These are phyloP conservation scores for Scleromitrula shiraiana DNA, from an alignment of 2,329 filamentous ascomycete genomes.

Conservation along the genomic window DNA sequence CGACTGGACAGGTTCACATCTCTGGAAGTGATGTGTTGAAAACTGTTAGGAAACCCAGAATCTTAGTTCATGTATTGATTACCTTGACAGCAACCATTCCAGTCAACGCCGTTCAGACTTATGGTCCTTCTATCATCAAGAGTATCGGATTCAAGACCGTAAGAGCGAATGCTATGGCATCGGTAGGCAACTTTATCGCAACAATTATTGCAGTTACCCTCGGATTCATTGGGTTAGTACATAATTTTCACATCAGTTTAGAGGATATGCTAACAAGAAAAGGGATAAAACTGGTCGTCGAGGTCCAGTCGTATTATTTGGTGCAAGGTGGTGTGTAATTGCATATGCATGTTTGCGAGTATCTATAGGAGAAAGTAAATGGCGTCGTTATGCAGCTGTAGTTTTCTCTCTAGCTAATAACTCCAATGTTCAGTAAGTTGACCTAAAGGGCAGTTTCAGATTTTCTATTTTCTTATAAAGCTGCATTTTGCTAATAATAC, in stretches of 20 bases:
- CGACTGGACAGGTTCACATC: constrained; percentile 31
- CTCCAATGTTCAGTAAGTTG: constrained; percentile 6
- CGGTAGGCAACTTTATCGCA: constrained; percentile 15
- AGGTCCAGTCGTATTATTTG: constrained; percentile 31
- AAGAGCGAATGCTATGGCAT: constrained; percentile 25
- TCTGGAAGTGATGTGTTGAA: constrained; percentile 3
- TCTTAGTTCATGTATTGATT: constrained; percentile 23
- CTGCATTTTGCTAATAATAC: neutral
- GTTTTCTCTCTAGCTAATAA: constrained; percentile 27
- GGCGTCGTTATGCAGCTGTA: constrained; percentile 23
- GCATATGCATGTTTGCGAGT: constrained; percentile 31
- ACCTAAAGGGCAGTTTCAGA: too few species aligned
- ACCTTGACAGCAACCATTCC: constrained; percentile 13
- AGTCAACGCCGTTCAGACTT: constrained; percentile 22
- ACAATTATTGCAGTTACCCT: constrained; percentile 8
- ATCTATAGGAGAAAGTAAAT: constrained; percentile 17
- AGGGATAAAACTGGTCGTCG: constrained; percentile 29
- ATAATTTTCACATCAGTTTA: too few species aligned
- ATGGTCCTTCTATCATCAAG: constrained; percentile 28
- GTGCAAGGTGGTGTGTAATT: constrained; percentile 33
- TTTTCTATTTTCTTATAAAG: too few species aligned
- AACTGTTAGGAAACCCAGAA: constrained; percentile 1
- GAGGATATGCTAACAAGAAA: too few species aligned
- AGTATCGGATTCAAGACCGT: constrained; percentile 24
- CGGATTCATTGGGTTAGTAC: neutral